Base-by-base conservation (phyloP, 345 rosid genomes). In the Ricinus communis region DNA sequence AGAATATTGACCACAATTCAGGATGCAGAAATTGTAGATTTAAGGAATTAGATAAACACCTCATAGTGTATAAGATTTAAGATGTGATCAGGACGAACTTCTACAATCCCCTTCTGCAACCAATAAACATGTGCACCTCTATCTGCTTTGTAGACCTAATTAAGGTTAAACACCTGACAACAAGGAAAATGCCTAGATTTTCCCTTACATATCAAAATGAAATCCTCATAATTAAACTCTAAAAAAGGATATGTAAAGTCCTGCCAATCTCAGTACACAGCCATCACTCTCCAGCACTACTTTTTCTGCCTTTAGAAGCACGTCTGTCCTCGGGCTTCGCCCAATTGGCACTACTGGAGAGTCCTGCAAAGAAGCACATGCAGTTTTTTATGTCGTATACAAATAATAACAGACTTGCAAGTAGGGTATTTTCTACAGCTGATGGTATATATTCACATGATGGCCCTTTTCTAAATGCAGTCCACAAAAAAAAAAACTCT, bases 51-150 rank as follows among this genome's bases (percentile, higher is more conserved):
- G 24, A 31, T 12, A n/a, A 38, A 60, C 75, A 90, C 99, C 97
- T 92, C 99, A 64, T 95, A 92, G 80, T 95, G 97, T 61, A 95
- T 90, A 58, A 95, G 93, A 87, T 95, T 95, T 50, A 95, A 79
- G 71, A 95, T 84, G 83, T 89, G 96, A 85, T 90, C 99, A 0
- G 99, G 97, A 71, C 90, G 91, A 79, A 71, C 45, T 47, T 95
- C 97, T 5, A 80, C 43, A 24, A 86, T 87, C 55, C 87, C 96
- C 80, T 89, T 95, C 80, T 76, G 66, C 78, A 95, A 85, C 96
- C 96, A 95, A 77, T 87, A 95, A 40, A 64, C 51, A 84, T 95
- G 99, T 11, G 99, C 97, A 66, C 99, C 99, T 83, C 90, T 89
- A 77, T 85, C 91, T 71, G 77, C 88, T 84, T 87, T 92, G 99